These are phyloP conservation scores for Eucalyptus marginata DNA, from an alignment of 345 rosid genomes.

Conservation along the genomic window DNA sequence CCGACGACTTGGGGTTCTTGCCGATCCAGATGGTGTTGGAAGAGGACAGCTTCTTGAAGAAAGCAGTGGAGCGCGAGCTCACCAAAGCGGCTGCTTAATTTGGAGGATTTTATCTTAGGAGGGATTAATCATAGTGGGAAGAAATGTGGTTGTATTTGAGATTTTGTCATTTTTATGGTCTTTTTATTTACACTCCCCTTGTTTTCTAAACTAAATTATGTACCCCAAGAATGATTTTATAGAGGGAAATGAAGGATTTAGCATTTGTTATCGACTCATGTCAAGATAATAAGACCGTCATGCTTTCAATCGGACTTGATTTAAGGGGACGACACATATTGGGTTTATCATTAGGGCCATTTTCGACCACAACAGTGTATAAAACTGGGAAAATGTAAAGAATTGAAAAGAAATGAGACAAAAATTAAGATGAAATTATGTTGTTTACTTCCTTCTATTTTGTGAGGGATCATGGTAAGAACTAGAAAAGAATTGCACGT, in stretches of 20 bases:
- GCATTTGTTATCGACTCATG: background rate
- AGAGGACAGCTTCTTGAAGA: slow-evolving; percentile 29
- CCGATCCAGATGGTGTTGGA: slow-evolving; percentile 40
- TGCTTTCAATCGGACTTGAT: background rate
- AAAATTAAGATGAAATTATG: background rate
- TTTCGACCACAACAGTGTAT: background rate
- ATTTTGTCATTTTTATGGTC: background rate
- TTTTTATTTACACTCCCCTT: background rate
- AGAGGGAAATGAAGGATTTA: background rate
- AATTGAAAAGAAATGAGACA: background rate
- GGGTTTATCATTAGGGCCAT: background rate
- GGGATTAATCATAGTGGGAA: background rate
- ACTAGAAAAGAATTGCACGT: background rate
- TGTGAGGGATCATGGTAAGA: background rate
- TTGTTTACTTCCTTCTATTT: background rate
- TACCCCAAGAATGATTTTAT: background rate
- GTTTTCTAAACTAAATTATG: background rate
- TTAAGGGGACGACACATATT: background rate
- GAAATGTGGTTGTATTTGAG: background rate
- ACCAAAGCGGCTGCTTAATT: background rate
- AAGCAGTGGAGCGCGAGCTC: slow-evolving; percentile 31
- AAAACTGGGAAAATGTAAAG: background rate
- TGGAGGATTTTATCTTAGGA: background rate
- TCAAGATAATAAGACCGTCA: background rate
- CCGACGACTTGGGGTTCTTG: slow-evolving; percentile 18